Conservation (phyloP, 2,329 filamentous ascomycete species). For the Xylariaceae sp. region DNA sequence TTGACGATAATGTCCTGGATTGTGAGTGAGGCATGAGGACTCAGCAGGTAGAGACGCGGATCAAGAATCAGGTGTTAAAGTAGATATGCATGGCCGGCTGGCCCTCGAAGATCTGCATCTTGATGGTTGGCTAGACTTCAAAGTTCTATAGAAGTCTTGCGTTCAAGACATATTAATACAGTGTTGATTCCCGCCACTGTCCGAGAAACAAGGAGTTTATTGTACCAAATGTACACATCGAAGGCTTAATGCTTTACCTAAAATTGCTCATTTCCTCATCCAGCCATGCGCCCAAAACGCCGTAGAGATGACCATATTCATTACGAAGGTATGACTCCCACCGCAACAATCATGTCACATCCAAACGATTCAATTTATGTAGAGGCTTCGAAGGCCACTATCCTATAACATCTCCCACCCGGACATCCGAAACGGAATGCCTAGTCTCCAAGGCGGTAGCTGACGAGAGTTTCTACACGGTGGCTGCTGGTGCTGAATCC, state of each 20-base stretch:
- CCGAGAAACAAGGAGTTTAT: no score
- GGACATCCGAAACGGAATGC: background rate
- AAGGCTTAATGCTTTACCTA: background rate
- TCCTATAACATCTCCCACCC: background rate
- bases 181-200: background rate
- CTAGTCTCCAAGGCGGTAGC: constrained; percentile 71
- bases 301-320: constrained; percentile 7
- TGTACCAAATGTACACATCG: background rate
- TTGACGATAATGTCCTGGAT: constrained; percentile 1
- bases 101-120: constrained; percentile 1
- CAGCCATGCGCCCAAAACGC: constrained; percentile 19
- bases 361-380: background rate
- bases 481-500: constrained; percentile 97
- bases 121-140: background rate
- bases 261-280: background rate
- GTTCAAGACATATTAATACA: background rate
- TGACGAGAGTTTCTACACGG: constrained; percentile 92
- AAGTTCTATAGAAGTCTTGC: background rate
- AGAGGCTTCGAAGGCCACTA: background rate
- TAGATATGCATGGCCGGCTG: constrained; percentile 6
- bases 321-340: background rate
- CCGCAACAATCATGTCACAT: background rate
- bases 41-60: background rate
- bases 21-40: no score
- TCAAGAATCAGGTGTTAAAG: constrained; percentile 1